Evolutionary conservation across 2,329 filamentous ascomycete species (phyloP), one percentile per base, ranked within the genome.

Genomic region (Sporothrix mexicana): DNA sequence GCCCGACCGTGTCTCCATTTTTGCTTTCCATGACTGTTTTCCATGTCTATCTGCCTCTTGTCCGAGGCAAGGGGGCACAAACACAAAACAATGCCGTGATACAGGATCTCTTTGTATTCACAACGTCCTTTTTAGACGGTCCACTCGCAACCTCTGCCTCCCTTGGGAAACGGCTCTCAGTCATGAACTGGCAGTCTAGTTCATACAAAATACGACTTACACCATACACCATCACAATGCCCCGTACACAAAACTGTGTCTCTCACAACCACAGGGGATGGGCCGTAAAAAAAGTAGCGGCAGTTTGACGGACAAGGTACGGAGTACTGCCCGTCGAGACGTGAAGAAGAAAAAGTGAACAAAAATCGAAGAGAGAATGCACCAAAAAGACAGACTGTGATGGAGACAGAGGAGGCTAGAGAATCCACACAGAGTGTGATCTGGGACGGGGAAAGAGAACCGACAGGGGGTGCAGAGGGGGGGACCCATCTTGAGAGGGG

Each of bases 391-490:
- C 17, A 20, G 36, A 20, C 30, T n/a, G 15, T 51, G 51, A 55
- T 55, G 51, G 17, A 10, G n/a, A 20, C 51, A 30, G 23, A 30
- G n/a, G 57, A 62, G 15, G 17, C 61, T 25, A 69, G 68, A 20
- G 12, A 47, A 62, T 17, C 43, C 69, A 59, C 69, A 47, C 43
- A 64, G 55, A 47, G 69, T 71, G 55, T 71, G 69, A 71, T 71
- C 47, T 71, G 69, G 69, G 69, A 64, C 55, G 55, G 57, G 69
- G 69, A 36, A 68, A 68, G 66, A 43, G 47, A 68, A 53, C 47
- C 30, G 47, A 68, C 45, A 53, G 17, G 66, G 66, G 66, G 59
- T 8, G 4, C 30, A 62, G 36, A 41, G 45, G 36, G 12, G 36
- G 9, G 17, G 66, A n/a, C 13, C 45, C 45, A 51, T 49, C 62